Percentiles rank a stretch among this genome's conserved stretches.
phyloP scores from a whole-genome alignment of 805 yeast genomes.

The Suhomyces sp. region DNA sequence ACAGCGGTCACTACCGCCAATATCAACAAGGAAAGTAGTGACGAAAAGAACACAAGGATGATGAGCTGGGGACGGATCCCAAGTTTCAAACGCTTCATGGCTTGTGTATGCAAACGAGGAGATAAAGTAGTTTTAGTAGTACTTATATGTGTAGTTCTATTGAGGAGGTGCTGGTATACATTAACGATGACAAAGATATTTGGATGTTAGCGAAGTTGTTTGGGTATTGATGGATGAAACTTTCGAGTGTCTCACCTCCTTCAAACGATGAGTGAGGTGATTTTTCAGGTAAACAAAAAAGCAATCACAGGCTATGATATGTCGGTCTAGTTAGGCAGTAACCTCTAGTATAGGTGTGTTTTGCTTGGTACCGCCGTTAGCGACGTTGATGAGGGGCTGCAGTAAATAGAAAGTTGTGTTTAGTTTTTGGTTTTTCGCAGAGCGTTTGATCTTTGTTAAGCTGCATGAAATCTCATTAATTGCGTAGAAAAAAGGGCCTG shows the following conservation, averaged over 20 bases:
- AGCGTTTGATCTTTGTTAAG: background rate
- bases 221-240: background rate
- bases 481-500: background rate
- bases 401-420: background rate
- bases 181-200: background rate
- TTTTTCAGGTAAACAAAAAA: too few species aligned
- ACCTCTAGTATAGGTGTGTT: background rate
- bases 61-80: constrained; percentile 77
- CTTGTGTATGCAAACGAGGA: background rate
- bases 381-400: background rate
- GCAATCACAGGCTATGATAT: background rate
- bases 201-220: background rate
- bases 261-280: background rate
- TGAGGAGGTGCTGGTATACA: background rate
- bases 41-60: constrained; percentile 63
- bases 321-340: background rate
- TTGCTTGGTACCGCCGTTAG: background rate
- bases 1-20: constrained; percentile 72
- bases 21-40: constrained; percentile 65
- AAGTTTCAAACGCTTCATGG: constrained; percentile 44
- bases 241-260: background rate
- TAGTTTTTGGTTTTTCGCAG: background rate
- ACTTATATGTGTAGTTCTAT: background rate
- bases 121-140: background rate
- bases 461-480: background rate